phyloP scores from a whole-genome alignment of 306 rosid species.

The Vigna radiata region DNA sequence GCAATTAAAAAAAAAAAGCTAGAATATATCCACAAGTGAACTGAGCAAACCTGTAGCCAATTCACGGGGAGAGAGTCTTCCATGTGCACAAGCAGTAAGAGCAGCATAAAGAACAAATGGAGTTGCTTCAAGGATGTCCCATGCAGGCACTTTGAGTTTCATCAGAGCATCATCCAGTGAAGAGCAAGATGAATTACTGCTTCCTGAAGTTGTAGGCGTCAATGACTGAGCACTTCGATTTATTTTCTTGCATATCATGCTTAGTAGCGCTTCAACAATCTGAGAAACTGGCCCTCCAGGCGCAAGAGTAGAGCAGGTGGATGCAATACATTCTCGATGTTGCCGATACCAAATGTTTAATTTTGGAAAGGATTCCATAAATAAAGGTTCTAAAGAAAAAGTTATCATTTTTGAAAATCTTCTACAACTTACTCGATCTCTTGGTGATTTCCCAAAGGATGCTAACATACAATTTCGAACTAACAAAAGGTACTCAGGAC shows the following conservation, averaged over 20 bases:
- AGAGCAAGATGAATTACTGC: constrained; percentile 82
- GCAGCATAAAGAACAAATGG: constrained; percentile 98
- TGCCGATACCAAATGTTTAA: constrained; percentile 89
- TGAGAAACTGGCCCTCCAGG: constrained; percentile 89
- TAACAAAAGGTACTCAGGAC: constrained; percentile 90
- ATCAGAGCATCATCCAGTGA: constrained; percentile 68
- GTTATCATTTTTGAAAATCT: constrained; percentile 76
- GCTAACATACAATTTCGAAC: constrained; percentile 72
- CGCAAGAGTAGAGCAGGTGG: constrained; percentile 84
- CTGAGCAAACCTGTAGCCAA: constrained; percentile 79
- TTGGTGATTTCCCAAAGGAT: constrained; percentile 64
- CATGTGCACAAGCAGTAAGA: constrained; percentile 94
- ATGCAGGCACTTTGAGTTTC: constrained; percentile 94
- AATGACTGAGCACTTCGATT: constrained; percentile 62
- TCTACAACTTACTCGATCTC: constrained; percentile 58
- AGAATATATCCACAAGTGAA: constrained; percentile 24
- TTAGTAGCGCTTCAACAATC: constrained; percentile 84
- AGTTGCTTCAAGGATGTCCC: constrained; percentile 97
- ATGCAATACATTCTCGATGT: constrained; percentile 95
- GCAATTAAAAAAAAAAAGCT: neutral
- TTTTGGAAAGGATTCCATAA: constrained; percentile 92
- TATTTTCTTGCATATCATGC: constrained; percentile 84
- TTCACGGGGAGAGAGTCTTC: constrained; percentile 92
- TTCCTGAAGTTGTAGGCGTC: constrained; percentile 67
- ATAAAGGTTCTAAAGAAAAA: constrained; percentile 66